These are phyloP conservation scores for Aureobasidium sp. DNA, from an alignment of 2,329 filamentous ascomycete genomes.

Conservation along the genomic window DNA sequence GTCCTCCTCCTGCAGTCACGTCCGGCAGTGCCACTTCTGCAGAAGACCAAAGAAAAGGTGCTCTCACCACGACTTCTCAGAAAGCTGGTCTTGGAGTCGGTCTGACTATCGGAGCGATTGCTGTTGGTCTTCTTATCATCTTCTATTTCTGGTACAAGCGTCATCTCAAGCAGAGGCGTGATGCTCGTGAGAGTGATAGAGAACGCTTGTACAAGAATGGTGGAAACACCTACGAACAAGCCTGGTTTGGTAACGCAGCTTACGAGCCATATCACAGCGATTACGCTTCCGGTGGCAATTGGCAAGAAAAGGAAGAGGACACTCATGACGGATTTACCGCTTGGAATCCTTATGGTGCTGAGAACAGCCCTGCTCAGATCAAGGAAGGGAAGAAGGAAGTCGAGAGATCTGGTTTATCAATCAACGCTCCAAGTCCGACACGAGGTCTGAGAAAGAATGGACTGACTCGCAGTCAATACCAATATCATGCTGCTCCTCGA, in stretches of 20 bases:
- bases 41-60: conserved; percentile 29
- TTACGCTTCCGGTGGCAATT: conserved; percentile 8
- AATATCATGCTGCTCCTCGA: conserved; percentile 33
- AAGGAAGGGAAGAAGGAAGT: conserved; percentile 27
- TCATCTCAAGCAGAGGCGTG: conserved; percentile 34
- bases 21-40: conserved; percentile 9
- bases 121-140: conserved; percentile 34
- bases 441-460: conserved; percentile 39
- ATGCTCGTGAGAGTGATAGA: conserved; percentile 21
- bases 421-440: conserved; percentile 44
- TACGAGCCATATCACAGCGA: conserved; percentile 1
- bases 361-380: conserved; percentile 7
- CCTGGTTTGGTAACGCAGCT: conserved; percentile 3
- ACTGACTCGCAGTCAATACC: conserved; percentile 30
- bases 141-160: conserved; percentile 44
- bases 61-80: conserved; percentile 38
- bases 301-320: conserved; percentile 18
- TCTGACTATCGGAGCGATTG: conserved; percentile 38
- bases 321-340: conserved; percentile 15
- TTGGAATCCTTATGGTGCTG: neutral
- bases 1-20: conserved; percentile 29
- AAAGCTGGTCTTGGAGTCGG: conserved; percentile 42
- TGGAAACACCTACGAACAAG: conserved; percentile 6
- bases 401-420: conserved; percentile 41
- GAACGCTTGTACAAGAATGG: conserved; percentile 13